Evolutionary conservation across 306 rosid genomes (phyloP).

Genomic region (Dalbergia cultrata): DNA sequence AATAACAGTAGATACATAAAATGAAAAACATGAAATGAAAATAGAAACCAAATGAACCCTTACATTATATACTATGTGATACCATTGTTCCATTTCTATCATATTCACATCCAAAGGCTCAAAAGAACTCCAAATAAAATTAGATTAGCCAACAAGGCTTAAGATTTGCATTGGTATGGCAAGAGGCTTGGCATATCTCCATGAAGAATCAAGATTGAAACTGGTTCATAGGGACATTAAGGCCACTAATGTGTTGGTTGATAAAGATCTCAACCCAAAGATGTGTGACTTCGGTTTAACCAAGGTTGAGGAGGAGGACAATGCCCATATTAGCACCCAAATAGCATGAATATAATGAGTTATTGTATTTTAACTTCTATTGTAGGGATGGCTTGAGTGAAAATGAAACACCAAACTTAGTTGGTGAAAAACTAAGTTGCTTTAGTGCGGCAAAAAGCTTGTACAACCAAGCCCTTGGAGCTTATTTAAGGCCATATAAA

Average conservation of each 20-base stretch:
- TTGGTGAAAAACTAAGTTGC: too few relatives aligned
- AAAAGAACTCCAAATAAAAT: slow-evolving; percentile 25
- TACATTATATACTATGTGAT: neutral
- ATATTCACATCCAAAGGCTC: slow-evolving; percentile 41
- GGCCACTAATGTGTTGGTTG: too few relatives aligned
- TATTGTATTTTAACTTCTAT: neutral
- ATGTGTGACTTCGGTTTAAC: slow-evolving; percentile 77
- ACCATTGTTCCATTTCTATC: slow-evolving; percentile 4
- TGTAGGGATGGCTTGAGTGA: too few relatives aligned
- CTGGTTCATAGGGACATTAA: too few relatives aligned
- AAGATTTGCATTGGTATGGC: slow-evolving; percentile 73
- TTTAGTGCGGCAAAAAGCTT: too few relatives aligned
- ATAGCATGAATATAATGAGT: slow-evolving; percentile 71
- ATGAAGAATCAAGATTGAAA: slow-evolving; percentile 78
- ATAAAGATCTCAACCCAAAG: too few relatives aligned
- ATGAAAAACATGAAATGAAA: too few relatives aligned
- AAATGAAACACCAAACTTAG: too few relatives aligned
- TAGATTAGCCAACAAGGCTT: slow-evolving; percentile 71
- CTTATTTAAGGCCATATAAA: too few relatives aligned
- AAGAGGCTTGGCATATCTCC: slow-evolving; percentile 77
- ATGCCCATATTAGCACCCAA: slow-evolving; percentile 74
- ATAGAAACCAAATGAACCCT: too few relatives aligned
- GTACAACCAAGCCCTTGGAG: too few relatives aligned
- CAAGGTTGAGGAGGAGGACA: slow-evolving; percentile 71
- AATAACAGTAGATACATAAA: too few relatives aligned